Conservation (phyloP, 805 yeast species). For the Monosporozyma aerobia region DNA sequence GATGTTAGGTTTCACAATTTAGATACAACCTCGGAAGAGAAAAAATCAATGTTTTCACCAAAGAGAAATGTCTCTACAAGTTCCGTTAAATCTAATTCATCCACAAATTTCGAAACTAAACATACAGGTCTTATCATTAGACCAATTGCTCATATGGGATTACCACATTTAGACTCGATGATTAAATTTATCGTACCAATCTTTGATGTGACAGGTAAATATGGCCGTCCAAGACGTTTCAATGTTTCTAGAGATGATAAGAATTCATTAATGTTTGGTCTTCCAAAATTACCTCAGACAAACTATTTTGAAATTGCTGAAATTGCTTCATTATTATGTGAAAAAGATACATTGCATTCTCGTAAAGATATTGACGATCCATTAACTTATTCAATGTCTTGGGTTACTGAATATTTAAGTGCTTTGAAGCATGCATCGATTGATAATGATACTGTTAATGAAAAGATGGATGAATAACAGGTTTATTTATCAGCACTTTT, state of each 20-base stretch:
- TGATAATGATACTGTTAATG: background rate
- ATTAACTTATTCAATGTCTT: conserved; percentile 12
- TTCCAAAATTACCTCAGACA: conserved; percentile 63
- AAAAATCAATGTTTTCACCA: conserved; percentile 12
- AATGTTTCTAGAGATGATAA: conserved; percentile 42
- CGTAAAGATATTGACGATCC: conserved; percentile 7
- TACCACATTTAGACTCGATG: conserved; percentile 58
- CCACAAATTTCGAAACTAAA: conserved; percentile 5
- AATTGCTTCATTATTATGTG: conserved; percentile 5
- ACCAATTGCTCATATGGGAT: conserved; percentile 63
- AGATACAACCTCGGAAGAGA: background rate
- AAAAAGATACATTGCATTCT: conserved; percentile 1
- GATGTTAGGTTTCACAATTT: conserved; percentile 10
- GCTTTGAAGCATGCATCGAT: conserved; percentile 1
- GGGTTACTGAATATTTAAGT: conserved; percentile 7
- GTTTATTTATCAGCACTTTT: background rate
- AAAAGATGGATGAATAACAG: background rate
- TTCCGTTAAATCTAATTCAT: conserved; percentile 4
- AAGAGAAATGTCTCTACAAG: conserved; percentile 8
- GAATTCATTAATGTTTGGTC: conserved; percentile 53
- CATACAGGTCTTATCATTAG: conserved; percentile 36
- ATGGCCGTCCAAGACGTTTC: conserved; percentile 65
- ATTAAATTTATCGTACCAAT: conserved; percentile 57
- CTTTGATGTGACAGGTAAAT: conserved; percentile 54
- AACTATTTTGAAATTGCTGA: conserved; percentile 31